Percentiles rank a stretch among this genome's conserved stretches.
Conservation (phyloP, 176 grass and related monocot species). For the Sorghum bicolor region DNA sequence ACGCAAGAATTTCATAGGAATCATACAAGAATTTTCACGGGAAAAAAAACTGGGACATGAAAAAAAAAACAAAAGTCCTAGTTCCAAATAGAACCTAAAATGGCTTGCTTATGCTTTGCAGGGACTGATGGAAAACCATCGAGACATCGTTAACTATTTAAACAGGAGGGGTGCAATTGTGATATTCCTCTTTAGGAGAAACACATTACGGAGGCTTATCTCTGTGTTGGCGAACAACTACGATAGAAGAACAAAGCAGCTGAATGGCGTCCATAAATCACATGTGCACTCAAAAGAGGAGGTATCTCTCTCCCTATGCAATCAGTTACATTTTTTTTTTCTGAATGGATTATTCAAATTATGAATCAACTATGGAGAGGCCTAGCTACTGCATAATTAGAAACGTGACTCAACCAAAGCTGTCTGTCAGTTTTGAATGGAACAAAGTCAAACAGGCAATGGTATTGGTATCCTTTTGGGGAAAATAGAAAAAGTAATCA, state of each 20-base stretch:
- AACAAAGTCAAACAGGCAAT: neutral
- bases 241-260: slow-evolving; percentile 72
- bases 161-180: slow-evolving; percentile 66
- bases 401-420: neutral
- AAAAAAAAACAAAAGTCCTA: no score
- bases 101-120: slow-evolving; percentile 27
- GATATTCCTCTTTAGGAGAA: slow-evolving; percentile 92
- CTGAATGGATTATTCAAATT: neutral
- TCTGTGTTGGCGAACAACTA: slow-evolving; percentile 82
- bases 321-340: neutral
- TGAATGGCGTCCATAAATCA: slow-evolving; percentile 89
- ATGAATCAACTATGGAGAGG: neutral
- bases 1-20: no score
- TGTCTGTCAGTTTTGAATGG: neutral
- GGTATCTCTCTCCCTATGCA: slow-evolving; percentile 22
- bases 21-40: no score
- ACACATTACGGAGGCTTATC: slow-evolving; percentile 65
- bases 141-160: slow-evolving; percentile 64
- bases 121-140: slow-evolving; percentile 60
- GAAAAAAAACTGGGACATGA: no score
- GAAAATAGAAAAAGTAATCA: no score
- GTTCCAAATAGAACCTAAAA: neutral
- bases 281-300: slow-evolving; percentile 90
- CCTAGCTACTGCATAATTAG: neutral
- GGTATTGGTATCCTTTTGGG: no score